These are phyloP conservation scores for Argentina anserina DNA, from an alignment of 306 rosid genomes.

Conservation along the genomic window DNA sequence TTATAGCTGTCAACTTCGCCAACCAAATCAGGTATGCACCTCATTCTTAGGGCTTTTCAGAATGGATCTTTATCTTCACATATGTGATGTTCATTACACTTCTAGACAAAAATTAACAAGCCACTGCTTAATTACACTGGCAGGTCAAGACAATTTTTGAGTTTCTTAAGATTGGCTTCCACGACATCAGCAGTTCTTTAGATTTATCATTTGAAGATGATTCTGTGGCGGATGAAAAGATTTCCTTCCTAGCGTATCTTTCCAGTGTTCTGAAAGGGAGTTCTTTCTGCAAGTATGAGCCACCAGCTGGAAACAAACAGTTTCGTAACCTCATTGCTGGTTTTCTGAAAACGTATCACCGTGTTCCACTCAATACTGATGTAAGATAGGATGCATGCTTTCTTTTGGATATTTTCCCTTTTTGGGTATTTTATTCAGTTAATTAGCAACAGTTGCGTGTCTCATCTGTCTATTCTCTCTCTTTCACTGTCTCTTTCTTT, in stretches of 20 bases:
- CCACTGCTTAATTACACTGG: slow-evolving; percentile 30
- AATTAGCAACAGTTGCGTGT: not conserved
- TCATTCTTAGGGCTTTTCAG: slow-evolving; percentile 7
- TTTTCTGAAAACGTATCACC: slow-evolving; percentile 92
- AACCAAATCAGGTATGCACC: slow-evolving; percentile 77
- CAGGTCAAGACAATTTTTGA: slow-evolving; percentile 92
- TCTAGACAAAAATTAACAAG: slow-evolving; percentile 16
- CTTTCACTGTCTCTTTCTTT: not conserved
- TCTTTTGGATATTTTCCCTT: not conserved
- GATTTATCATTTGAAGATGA: slow-evolving; percentile 91
- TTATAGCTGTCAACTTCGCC: slow-evolving; percentile 95
- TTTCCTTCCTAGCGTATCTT: slow-evolving; percentile 88
- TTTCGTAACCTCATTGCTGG: slow-evolving; percentile 89
- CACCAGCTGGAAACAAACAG: slow-evolving; percentile 88
- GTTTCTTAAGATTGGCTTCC: slow-evolving; percentile 85
- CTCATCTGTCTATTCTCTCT: not conserved
- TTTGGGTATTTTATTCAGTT: not conserved
- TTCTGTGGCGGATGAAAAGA: slow-evolving; percentile 97
- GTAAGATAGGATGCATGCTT: slow-evolving; percentile 41
- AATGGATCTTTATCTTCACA: slow-evolving; percentile 15
- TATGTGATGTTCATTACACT: slow-evolving; percentile 22
- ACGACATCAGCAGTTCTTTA: slow-evolving; percentile 88
- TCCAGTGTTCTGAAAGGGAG: slow-evolving; percentile 60
- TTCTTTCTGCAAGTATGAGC: slow-evolving; percentile 75
- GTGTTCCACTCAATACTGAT: slow-evolving; percentile 62